Percentiles rank a stretch among this genome's conserved stretches.
phyloP scores from a whole-genome alignment of 192 early-diverging fungal species.

The Cladochytrium replicatum region DNA sequence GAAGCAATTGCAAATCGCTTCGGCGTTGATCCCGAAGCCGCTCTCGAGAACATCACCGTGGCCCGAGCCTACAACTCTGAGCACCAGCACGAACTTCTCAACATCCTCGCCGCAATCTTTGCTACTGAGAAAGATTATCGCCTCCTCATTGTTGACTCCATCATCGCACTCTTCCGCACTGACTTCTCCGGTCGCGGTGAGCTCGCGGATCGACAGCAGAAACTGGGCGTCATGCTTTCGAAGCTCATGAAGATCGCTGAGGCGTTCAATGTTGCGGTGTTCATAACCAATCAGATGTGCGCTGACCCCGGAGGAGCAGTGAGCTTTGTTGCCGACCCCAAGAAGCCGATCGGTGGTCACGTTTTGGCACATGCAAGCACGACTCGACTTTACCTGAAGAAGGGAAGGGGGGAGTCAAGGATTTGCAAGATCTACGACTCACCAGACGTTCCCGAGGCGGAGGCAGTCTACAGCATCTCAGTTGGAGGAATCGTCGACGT shows the following conservation, averaged over 20 bases:
- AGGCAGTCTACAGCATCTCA: slow-evolving; percentile 58
- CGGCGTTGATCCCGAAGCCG: slow-evolving; percentile 40
- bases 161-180: slow-evolving; percentile 72
- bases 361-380: slow-evolving; percentile 65
- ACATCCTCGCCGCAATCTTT: slow-evolving; percentile 47
- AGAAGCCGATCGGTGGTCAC: slow-evolving; percentile 77
- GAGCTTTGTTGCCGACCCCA: slow-evolving; percentile 77
- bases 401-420: slow-evolving; percentile 70
- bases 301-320: slow-evolving; percentile 51
- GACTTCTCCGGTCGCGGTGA: slow-evolving; percentile 82
- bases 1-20: slow-evolving; percentile 62
- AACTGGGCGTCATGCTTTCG: slow-evolving; percentile 63
- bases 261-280: slow-evolving; percentile 77
- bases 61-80: slow-evolving; percentile 78
- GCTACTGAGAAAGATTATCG: slow-evolving; percentile 18
- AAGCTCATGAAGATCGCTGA: slow-evolving; percentile 66
- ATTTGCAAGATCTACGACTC: slow-evolving; percentile 78
- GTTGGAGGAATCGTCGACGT: slow-evolving; percentile 66
- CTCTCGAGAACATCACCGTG: slow-evolving; percentile 66
- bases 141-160: slow-evolving; percentile 61
- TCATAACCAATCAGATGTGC: slow-evolving; percentile 66
- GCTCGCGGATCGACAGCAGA: slow-evolving; percentile 75
- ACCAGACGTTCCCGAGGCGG: slow-evolving; percentile 44
- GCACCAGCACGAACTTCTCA: slow-evolving; percentile 73
- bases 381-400: slow-evolving; percentile 66